Conservation (phyloP, 2,329 filamentous ascomycete genomes). For the Fusarium graminum region DNA sequence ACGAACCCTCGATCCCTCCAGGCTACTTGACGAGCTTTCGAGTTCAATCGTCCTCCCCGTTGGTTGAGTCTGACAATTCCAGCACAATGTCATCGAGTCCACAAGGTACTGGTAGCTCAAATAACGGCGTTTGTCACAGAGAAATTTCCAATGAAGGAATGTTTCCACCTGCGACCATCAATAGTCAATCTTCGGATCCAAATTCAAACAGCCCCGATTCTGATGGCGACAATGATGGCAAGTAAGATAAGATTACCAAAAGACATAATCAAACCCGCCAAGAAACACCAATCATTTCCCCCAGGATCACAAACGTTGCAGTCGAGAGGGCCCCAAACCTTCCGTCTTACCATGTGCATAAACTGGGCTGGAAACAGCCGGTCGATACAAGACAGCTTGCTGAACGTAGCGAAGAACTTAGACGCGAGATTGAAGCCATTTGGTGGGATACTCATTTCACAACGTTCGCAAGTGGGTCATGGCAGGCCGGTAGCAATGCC, state of each 20-base stretch:
- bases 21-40: constrained; percentile 8
- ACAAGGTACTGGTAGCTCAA: neutral
- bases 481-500: neutral
- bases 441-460: constrained; percentile 10
- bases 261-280: neutral
- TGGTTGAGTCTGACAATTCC: neutral
- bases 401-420: constrained; percentile 8
- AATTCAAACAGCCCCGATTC: neutral
- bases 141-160: neutral
- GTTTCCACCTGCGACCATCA: neutral
- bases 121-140: neutral
- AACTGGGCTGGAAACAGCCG: constrained; percentile 10
- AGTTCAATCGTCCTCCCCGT: neutral
- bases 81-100: neutral
- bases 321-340: neutral
- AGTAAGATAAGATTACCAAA: neutral
- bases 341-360: constrained; percentile 16
- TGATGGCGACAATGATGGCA: neutral
- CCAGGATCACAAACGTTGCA: neutral
- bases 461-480: neutral
- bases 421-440: constrained; percentile 13
- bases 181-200: neutral
- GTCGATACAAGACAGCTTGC: neutral
- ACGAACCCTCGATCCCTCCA: constrained; percentile 2
- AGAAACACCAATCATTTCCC: neutral